These are phyloP conservation scores for Hypoxylon sp. DNA, from an alignment of 2,329 filamentous ascomycete genomes.

Conservation along the genomic window DNA sequence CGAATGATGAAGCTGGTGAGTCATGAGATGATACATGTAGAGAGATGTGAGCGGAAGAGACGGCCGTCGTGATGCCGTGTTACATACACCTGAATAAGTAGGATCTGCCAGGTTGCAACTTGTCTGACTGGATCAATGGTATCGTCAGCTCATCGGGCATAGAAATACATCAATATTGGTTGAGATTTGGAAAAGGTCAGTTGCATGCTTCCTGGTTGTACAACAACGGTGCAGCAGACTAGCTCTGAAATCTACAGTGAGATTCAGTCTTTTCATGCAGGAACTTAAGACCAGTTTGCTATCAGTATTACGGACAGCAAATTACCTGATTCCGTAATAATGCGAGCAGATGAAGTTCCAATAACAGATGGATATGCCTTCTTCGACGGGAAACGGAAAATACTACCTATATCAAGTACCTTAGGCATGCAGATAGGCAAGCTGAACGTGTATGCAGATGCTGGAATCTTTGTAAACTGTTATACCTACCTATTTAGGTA, in stretches of 20 bases:
- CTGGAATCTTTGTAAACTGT: background rate
- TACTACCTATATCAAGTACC: no score
- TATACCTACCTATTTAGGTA: conserved; percentile 3
- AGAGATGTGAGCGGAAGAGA: conserved; percentile 46
- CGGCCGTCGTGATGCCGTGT: conserved; percentile 51
- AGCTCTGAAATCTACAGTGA: conserved; percentile 54
- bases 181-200: conserved; percentile 47
- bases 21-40: conserved; percentile 21
- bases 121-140: conserved; percentile 40
- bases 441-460: background rate
- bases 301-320: conserved; percentile 44
- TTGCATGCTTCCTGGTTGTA: conserved; percentile 55
- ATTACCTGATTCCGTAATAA: background rate
- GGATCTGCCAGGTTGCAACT: conserved; percentile 33
- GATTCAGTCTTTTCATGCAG: background rate
- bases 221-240: conserved; percentile 49
- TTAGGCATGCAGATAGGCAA: no score
- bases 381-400: no score
- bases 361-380: background rate
- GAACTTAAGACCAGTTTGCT: conserved; percentile 44
- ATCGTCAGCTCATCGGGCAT: conserved; percentile 49
- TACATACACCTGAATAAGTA: conserved; percentile 54
- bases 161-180: conserved; percentile 58
- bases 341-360: conserved; percentile 19
- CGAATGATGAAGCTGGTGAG: conserved; percentile 46